Conservation (phyloP, 2,329 filamentous ascomycete species). For the Clonostachys solani region DNA sequence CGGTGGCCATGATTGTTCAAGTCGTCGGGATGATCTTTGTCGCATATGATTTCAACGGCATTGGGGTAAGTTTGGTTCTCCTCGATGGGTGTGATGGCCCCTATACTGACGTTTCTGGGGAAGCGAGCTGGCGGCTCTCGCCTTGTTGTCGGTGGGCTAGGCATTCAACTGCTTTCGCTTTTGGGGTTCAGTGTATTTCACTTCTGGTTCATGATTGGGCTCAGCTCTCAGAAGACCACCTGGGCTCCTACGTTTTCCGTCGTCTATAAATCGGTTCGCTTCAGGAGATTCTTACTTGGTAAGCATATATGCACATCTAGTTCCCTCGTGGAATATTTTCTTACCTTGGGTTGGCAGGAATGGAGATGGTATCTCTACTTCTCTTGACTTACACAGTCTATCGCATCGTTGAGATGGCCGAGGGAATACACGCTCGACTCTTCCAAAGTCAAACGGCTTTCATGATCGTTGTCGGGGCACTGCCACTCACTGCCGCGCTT, state of each 20-base stretch:
- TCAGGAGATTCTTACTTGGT: slow-evolving; percentile 40
- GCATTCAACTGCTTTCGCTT: slow-evolving; percentile 34
- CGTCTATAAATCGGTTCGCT: slow-evolving; percentile 35
- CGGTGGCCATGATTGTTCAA: slow-evolving; percentile 28
- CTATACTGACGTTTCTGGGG: slow-evolving; percentile 7
- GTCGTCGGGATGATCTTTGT: slow-evolving; percentile 34
- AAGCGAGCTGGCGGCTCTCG: slow-evolving; percentile 25
- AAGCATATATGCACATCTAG: slow-evolving; percentile 9
- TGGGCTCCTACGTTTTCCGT: slow-evolving; percentile 30
- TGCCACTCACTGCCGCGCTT: slow-evolving; percentile 28
- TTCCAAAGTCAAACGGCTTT: slow-evolving; percentile 31
- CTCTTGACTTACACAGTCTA: slow-evolving; percentile 35
- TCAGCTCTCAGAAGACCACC: slow-evolving; percentile 27
- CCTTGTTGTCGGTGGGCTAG: slow-evolving; percentile 38
- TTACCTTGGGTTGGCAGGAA: slow-evolving; percentile 15
- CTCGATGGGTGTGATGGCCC: not conserved
- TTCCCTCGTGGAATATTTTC: not conserved
- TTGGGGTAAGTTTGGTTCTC: slow-evolving; percentile 23
- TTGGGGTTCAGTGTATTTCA: slow-evolving; percentile 29
- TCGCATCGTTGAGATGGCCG: slow-evolving; percentile 30
- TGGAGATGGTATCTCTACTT: slow-evolving; percentile 27
- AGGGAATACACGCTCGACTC: slow-evolving; percentile 23
- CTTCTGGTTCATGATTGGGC: slow-evolving; percentile 31
- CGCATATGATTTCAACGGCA: slow-evolving; percentile 21
- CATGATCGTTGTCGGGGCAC: slow-evolving; percentile 32